A percentile compares a stretch with the other conserved stretches of the same genome.
Evolutionary conservation across 2,329 filamentous ascomycete genomes (phyloP).

Genomic region (Fusarium armeniacum): DNA sequence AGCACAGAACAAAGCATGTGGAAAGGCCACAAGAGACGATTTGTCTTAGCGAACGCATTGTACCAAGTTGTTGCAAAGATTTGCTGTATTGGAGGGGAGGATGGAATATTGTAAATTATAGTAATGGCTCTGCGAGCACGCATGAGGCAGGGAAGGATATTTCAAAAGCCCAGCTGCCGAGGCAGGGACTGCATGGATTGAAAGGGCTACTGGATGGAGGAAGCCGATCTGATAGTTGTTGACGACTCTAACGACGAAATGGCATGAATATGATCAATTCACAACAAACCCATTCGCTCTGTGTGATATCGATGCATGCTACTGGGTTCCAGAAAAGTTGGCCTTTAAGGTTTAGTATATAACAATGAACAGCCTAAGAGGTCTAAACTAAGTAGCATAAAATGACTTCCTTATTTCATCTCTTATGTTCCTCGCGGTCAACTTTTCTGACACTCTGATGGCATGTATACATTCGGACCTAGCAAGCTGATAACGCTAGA

Average conservation of each 20-base stretch:
- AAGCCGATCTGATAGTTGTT: constrained; percentile 49
- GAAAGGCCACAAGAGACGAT: constrained; percentile 33
- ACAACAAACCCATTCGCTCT: constrained; percentile 21
- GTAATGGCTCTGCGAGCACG: constrained; percentile 40
- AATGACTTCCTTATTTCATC: too few relatives aligned
- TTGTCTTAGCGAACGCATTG: constrained; percentile 38
- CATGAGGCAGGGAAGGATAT: constrained; percentile 20
- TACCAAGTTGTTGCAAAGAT: constrained; percentile 34
- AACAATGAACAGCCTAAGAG: too few relatives aligned
- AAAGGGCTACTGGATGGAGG: constrained; percentile 30
- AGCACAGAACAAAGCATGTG: constrained; percentile 34
- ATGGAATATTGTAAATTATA: constrained; percentile 50
- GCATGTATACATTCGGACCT: background rate
- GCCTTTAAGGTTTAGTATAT: too few relatives aligned
- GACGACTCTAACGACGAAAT: constrained; percentile 53
- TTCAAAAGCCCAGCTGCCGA: constrained; percentile 19
- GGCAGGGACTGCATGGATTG: constrained; percentile 21
- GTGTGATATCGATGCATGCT: background rate
- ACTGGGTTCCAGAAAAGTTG: too few relatives aligned
- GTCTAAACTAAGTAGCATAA: too few relatives aligned
- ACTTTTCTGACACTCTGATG: too few relatives aligned
- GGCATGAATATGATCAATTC: constrained; percentile 54
- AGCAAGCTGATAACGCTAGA: background rate
- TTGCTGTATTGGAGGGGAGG: constrained; percentile 19
- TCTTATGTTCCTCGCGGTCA: too few relatives aligned